Base-by-base conservation (phyloP, 2,329 filamentous ascomycete species). In the Pyricularia sp. region DNA sequence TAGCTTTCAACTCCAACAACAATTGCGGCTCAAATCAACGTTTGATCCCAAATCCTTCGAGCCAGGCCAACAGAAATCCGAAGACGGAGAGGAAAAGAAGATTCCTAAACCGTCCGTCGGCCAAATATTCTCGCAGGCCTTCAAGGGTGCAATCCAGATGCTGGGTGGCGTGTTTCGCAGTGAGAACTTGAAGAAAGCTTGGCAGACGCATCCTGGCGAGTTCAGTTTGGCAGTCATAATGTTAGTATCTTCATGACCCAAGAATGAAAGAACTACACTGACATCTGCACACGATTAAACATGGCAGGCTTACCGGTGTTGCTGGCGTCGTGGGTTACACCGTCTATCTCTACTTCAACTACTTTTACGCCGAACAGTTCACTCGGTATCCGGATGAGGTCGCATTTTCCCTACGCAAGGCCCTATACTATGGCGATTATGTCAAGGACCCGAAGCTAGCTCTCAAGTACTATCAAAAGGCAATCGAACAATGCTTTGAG, bases 381-480 rank as follows among this genome's bases (percentile, higher is more conserved):
- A 84, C 81, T 63, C 78, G 76, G 66, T 85, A 81, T 72, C 90
- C 90, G 2, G 84, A 89, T 57, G 81, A 86, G 1, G 86, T 93
- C 40, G 89, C 89, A 10, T 87, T 89, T 70, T 86, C 90, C 67
- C 81, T 99, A 61, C 90, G 94, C 35, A 85, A 87, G 69, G 94
- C 92, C 0, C 78, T 97, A 30, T 97, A 93, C 78, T 96, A 91
- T 76, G 90, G 88, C 69, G 93, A 94, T 71, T 84, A 88, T 68
- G 81, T 85, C 53, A 82, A 89, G 4, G 88, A 96, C 66, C 86
- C 90, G 2, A 83, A 88, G 66, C 82, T 89, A 65, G 93, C 93
- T 0, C 80, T 96, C 66, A 89, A 91, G 69, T 91, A 91, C 74
- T 97, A 96, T 74, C 87, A 87, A 70, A 83, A 89, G 68, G 92